Percentiles rank a stretch among this genome's conserved stretches.
Conservation (phyloP, 352 stramenopile species). For the Pythium brachiatum region DNA sequence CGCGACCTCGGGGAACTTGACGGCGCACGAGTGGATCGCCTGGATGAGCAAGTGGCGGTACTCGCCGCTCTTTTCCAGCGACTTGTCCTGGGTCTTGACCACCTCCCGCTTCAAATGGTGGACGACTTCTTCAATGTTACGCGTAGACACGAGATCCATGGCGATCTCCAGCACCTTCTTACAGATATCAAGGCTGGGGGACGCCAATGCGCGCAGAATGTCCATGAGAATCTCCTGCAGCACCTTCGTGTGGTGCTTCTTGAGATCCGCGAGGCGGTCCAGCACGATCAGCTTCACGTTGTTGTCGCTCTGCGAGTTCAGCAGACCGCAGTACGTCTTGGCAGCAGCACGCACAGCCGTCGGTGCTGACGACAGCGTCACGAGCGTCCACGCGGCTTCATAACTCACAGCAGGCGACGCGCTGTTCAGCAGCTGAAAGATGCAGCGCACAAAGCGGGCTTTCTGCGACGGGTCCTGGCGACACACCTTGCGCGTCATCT, state of each 20-base stretch:
- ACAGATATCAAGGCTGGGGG: conserved; percentile 98
- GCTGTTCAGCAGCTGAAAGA: conserved; percentile 97
- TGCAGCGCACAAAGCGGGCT: conserved; percentile 97
- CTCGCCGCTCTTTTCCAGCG: conserved; percentile 93
- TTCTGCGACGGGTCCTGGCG: conserved; percentile 98
- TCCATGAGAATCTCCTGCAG: conserved; percentile 99
- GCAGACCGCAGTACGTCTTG: conserved; percentile 96
- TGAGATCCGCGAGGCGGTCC: conserved; percentile 96
- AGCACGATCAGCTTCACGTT: conserved; percentile 99
- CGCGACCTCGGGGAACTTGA: conserved; percentile 97
- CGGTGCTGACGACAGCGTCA: conserved; percentile 97
- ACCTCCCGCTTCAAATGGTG: conserved; percentile 89
- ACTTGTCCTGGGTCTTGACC: conserved; percentile 88
- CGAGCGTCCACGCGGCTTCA: conserved; percentile 98
- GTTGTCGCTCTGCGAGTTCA: conserved; percentile 99
- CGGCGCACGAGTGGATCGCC: conserved; percentile 97
- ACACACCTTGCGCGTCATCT: conserved; percentile 98
- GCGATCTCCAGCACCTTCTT: conserved; percentile 98
- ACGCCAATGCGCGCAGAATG: conserved; percentile 96
- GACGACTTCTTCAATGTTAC: conserved; percentile 98
- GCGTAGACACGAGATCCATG: conserved; percentile 96
- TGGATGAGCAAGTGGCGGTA: conserved; percentile 98
- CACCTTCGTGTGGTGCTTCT: conserved; percentile 96
- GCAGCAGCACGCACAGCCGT: conserved; percentile 97
- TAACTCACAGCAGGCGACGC: conserved; percentile 93